These are phyloP conservation scores for Metarhizium sp. DNA, from an alignment of 2,329 filamentous ascomycete genomes.

Conservation along the genomic window DNA sequence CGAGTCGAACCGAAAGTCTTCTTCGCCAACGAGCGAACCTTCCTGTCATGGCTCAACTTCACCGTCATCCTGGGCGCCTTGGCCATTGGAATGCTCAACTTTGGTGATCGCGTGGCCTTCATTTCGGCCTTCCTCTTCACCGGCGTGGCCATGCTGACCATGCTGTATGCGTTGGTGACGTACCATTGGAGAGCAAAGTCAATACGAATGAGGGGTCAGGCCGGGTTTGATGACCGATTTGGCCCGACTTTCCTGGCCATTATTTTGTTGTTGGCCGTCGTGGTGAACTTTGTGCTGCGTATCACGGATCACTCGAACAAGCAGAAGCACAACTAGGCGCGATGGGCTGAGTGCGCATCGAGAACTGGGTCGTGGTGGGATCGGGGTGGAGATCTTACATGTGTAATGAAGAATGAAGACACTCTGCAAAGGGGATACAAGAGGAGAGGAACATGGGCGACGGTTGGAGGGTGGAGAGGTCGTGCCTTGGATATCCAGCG, in stretches of 20 bases:
- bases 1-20: constrained; percentile 99
- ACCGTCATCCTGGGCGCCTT: constrained; percentile 96
- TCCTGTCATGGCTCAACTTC: constrained; percentile 99
- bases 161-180: constrained; percentile 89
- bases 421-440: background rate
- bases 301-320: constrained; percentile 39
- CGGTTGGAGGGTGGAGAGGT: background rate
- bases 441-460: background rate
- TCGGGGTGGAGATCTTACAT: background rate
- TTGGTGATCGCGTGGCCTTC: constrained; percentile 87
- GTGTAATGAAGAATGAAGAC: background rate
- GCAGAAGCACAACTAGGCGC: constrained; percentile 18
- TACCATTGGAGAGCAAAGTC: constrained; percentile 97
- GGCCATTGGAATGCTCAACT: constrained; percentile 95
- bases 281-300: constrained; percentile 89
- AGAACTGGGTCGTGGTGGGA: background rate
- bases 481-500: background rate
- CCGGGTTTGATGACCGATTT: constrained; percentile 92
- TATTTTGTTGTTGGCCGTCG: constrained; percentile 76
- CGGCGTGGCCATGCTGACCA: constrained; percentile 83
- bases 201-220: constrained; percentile 83
- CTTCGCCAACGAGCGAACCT: constrained; percentile 99
- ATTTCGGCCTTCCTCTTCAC: constrained; percentile 94
- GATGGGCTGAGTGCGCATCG: background rate
- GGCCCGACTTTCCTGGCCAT: constrained; percentile 86